phyloP scores from a whole-genome alignment of 169 alveolate species.

The Plasmodium malariae region DNA sequence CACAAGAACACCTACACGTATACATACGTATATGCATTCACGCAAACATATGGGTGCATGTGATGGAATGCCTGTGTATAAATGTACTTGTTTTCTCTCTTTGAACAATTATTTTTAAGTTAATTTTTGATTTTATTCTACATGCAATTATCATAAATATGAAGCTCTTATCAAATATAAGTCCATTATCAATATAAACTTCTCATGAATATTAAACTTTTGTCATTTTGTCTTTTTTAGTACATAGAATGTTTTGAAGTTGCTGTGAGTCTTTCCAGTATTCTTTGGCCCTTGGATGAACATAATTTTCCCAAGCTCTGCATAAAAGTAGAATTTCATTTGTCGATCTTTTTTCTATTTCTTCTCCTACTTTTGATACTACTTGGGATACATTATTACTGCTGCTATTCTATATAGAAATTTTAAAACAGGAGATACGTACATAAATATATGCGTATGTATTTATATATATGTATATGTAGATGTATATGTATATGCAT shows the following conservation, averaged over 20 bases:
- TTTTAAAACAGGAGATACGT: background rate
- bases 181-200: too few relatives aligned
- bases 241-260: slow-evolving; percentile 88
- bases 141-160: background rate
- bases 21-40: too few relatives aligned
- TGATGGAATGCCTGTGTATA: too few relatives aligned
- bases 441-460: background rate
- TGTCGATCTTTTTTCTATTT: slow-evolving; percentile 87
- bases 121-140: background rate
- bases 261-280: slow-evolving; percentile 91
- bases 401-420: slow-evolving; percentile 65
- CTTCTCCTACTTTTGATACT: slow-evolving; percentile 78
- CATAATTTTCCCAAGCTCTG: slow-evolving; percentile 93
- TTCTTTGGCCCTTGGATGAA: slow-evolving; percentile 93
- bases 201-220: too few relatives aligned
- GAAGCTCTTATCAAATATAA: background rate
- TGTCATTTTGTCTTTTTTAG: slow-evolving; percentile 3
- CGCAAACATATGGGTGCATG: too few relatives aligned
- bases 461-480: slow-evolving; percentile 4
- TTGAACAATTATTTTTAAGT: too few relatives aligned
- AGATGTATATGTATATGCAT: background rate
- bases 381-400: slow-evolving; percentile 74
- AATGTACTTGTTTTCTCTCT: background rate
- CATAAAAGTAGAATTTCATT: slow-evolving; percentile 90
- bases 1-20: too few relatives aligned